Conservation (phyloP, 2,329 filamentous ascomycete species). For the Podosphaera aphanis region DNA sequence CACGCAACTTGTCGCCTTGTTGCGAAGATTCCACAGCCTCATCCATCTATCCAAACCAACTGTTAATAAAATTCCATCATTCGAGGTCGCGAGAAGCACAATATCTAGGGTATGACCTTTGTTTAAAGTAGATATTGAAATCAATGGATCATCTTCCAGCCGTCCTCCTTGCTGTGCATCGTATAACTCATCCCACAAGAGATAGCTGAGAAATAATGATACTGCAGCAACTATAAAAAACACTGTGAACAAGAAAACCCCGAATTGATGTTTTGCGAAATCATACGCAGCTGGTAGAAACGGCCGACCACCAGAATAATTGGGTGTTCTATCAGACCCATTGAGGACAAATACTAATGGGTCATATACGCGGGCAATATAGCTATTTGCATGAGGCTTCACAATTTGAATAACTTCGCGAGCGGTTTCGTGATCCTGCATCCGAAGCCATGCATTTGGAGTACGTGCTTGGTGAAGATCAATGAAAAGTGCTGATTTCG, state of each 20-base stretch:
- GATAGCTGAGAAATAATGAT: constrained; percentile 47
- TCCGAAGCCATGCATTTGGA: constrained; percentile 51
- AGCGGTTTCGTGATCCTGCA: constrained; percentile 60
- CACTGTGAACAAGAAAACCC: constrained; percentile 36
- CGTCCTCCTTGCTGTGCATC: constrained; percentile 23
- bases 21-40: constrained; percentile 36
- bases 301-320: constrained; percentile 20
- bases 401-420: constrained; percentile 54
- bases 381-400: constrained; percentile 47
- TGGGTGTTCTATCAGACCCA: constrained; percentile 38
- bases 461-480: constrained; percentile 51
- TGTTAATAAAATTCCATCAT: constrained; percentile 41
- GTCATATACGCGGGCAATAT: constrained; percentile 51
- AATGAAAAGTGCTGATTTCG: constrained; percentile 21
- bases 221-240: constrained; percentile 40
- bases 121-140: constrained; percentile 36
- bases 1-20: constrained; percentile 19
- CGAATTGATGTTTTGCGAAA: constrained; percentile 35
- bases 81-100: constrained; percentile 35
- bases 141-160: constrained; percentile 23
- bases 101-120: constrained; percentile 47
- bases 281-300: constrained; percentile 40
- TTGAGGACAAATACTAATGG: constrained; percentile 50
- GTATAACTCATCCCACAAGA: constrained; percentile 36
- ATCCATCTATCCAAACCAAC: constrained; percentile 48